phyloP scores from a whole-genome alignment of 257 asterid species.

The Lycium barbarum region DNA sequence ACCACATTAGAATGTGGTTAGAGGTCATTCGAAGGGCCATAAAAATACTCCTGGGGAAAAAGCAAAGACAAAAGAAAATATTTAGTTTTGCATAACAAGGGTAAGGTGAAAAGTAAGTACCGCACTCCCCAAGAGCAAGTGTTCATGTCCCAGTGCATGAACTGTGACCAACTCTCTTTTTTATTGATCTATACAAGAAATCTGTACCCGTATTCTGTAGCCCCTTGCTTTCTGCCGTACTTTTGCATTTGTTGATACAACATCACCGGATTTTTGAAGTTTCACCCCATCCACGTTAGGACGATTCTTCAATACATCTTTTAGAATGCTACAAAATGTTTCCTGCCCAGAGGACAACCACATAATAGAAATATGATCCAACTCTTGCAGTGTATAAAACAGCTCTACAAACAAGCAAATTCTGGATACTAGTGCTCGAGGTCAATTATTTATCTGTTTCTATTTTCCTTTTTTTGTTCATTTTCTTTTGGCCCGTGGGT shows the following conservation, averaged over 20 bases:
- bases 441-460: background rate
- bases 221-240: constrained; percentile 91
- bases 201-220: constrained; percentile 80
- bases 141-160: constrained; percentile 14
- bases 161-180: background rate
- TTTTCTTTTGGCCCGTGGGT: no score
- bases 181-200: background rate
- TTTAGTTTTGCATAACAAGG: background rate
- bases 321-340: constrained; percentile 98
- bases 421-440: background rate
- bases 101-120: constrained; percentile 16
- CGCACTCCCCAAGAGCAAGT: constrained; percentile 17
- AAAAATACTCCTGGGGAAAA: constrained; percentile 82
- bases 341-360: constrained; percentile 57
- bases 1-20: constrained; percentile 90
- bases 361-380: constrained; percentile 27
- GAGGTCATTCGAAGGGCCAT: constrained; percentile 89
- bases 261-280: constrained; percentile 99
- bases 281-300: constrained; percentile 91
- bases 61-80: constrained; percentile 9
- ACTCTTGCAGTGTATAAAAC: background rate
- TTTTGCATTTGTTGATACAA: constrained; percentile 91
- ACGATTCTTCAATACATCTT: constrained; percentile 76
- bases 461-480: background rate
- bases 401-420: background rate